Percentiles rank a stretch among this genome's conserved stretches.
Evolutionary conservation across 2,329 filamentous ascomycete species (phyloP).

Genomic region (Cercospora zeina): DNA sequence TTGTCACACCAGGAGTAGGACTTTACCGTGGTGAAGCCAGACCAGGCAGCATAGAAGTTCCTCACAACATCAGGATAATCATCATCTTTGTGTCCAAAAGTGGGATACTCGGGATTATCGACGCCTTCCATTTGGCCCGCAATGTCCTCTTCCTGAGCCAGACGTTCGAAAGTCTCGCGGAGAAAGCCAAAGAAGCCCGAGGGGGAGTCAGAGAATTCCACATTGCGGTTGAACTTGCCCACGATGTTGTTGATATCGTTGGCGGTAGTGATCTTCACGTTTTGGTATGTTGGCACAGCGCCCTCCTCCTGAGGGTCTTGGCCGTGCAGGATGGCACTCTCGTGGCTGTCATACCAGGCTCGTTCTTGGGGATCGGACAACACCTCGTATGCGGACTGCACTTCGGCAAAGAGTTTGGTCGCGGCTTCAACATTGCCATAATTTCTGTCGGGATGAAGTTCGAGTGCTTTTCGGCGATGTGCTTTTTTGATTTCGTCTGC

Average conservation of each 20-base stretch:
- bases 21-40: constrained; percentile 78
- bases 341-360: constrained; percentile 96
- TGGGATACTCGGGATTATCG: constrained; percentile 68
- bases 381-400: constrained; percentile 93
- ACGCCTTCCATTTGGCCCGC: constrained; percentile 69
- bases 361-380: constrained; percentile 93
- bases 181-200: constrained; percentile 83
- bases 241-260: constrained; percentile 78
- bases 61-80: constrained; percentile 74
- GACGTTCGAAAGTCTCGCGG: constrained; percentile 72
- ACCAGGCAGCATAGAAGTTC: constrained; percentile 79
- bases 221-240: constrained; percentile 72
- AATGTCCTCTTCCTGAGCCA: constrained; percentile 76
- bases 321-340: constrained; percentile 75
- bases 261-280: constrained; percentile 74
- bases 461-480: constrained; percentile 85
- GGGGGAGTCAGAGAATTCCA: constrained; percentile 77
- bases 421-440: constrained; percentile 79
- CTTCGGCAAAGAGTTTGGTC: constrained; percentile 82
- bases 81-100: constrained; percentile 77
- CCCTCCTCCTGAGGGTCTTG: constrained; percentile 53
- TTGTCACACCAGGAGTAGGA: constrained; percentile 86
- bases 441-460: constrained; percentile 94
- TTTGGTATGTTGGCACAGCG: constrained; percentile 63
- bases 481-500: constrained; percentile 95